These are phyloP conservation scores for Selaginella tamariscina DNA, from an alignment of 75 land plant species.

Conservation along the genomic window DNA sequence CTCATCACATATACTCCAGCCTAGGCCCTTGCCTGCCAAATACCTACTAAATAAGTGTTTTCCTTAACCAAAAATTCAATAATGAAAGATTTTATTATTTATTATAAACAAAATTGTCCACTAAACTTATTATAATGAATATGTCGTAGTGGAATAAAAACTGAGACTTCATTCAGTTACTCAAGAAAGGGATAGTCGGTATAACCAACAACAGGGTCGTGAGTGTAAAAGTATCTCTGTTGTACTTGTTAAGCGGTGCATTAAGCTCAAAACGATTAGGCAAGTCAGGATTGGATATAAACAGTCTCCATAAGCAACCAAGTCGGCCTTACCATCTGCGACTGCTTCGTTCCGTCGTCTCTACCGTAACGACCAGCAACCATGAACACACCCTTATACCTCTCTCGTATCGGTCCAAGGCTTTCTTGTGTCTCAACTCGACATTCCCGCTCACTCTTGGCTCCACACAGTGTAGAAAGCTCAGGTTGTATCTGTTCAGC, in stretches of 20 bases:
- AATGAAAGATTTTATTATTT: no score
- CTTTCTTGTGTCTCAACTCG: conserved; percentile 9
- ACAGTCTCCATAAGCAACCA: conserved; percentile 41
- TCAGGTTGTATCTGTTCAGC: conserved; percentile 18
- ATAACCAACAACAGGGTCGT: conserved; percentile 32
- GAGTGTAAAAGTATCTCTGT: conserved; percentile 27
- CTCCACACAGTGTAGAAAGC: conserved; percentile 30
- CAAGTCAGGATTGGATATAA: conserved; percentile 36
- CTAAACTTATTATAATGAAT: no score
- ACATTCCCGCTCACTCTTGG: conserved; percentile 21
- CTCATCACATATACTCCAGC: not conserved
- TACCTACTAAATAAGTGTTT: no score
- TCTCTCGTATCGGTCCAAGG: conserved; percentile 20
- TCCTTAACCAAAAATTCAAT: no score
- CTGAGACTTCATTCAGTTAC: no score
- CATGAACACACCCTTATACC: conserved; percentile 25
- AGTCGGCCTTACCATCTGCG: conserved; percentile 34
- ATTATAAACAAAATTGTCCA: no score
- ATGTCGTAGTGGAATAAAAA: no score
- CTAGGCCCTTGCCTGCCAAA: no score
- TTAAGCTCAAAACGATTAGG: conserved; percentile 28
- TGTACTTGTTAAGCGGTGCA: conserved; percentile 29
- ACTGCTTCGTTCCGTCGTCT: conserved; percentile 32
- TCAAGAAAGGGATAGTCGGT: conserved; percentile 33
- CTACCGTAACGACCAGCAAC: conserved; percentile 26